Conservation (phyloP, 305 asterid genomes). For the Fraxinus platypoda region DNA sequence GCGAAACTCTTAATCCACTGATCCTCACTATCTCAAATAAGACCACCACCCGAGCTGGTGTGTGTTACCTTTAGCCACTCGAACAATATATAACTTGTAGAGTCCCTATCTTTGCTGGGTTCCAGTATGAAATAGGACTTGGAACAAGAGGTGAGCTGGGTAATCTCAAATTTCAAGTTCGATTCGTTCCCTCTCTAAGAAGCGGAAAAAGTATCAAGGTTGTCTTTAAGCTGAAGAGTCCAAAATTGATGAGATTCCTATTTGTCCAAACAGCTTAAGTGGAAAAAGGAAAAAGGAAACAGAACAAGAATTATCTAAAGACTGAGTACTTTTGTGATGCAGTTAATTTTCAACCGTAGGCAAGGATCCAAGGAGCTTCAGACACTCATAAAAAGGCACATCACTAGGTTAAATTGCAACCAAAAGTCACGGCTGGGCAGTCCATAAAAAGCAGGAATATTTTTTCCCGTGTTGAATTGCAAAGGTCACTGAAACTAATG, state of each 20-base stretch:
- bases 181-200: not conserved
- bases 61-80: not conserved
- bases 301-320: not conserved
- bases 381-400: not conserved
- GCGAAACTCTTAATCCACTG: not conserved
- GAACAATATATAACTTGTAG: not conserved
- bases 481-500: not conserved
- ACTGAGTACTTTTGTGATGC: not conserved
- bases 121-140: not conserved
- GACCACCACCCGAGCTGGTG: not conserved
- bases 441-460: not conserved
- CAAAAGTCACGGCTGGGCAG: not conserved
- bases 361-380: no score
- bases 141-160: not conserved
- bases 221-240: not conserved
- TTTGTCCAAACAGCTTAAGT: not conserved
- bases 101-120: not conserved
- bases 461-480: not conserved
- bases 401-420: not conserved
- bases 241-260: not conserved
- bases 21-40: not conserved
- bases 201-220: not conserved
- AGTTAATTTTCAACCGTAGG: not conserved
- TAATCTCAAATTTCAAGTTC: not conserved
- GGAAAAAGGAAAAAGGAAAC: not conserved